phyloP scores from a whole-genome alignment of 2,329 filamentous ascomycete genomes.

The Monosporascus sp. region DNA sequence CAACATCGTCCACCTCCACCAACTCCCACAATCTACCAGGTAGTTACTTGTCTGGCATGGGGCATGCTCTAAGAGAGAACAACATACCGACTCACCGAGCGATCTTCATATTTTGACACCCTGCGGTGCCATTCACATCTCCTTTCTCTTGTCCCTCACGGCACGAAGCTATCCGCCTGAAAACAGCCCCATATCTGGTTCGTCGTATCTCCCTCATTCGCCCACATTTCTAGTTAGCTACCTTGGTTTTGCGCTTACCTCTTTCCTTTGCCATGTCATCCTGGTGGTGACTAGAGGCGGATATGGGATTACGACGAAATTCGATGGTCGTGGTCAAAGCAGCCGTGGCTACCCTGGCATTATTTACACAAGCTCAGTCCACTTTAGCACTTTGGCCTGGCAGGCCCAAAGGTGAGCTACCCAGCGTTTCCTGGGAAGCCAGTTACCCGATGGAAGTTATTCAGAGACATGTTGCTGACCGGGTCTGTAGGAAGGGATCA shows the following conservation, averaged over 20 bases:
- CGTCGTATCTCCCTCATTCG: too few species aligned
- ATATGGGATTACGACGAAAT: background rate
- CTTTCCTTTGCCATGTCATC: background rate
- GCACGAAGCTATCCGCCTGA: too few species aligned
- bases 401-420: background rate
- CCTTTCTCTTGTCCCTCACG: too few species aligned
- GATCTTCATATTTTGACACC: too few species aligned
- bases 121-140: too few species aligned
- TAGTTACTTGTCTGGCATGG: too few species aligned
- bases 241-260: background rate
- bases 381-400: constrained; percentile 14
- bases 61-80: too few species aligned
- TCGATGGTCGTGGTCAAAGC: constrained; percentile 5
- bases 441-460: background rate
- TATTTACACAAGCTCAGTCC: constrained; percentile 5
- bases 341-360: constrained; percentile 1
- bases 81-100: too few species aligned
- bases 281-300: background rate
- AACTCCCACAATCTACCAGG: too few species aligned
- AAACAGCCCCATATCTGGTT: too few species aligned
- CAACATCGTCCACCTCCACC: too few species aligned
- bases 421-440: background rate
- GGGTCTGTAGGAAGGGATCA: constrained; percentile 3
- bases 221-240: background rate
- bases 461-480: constrained; percentile 1